phyloP scores from a whole-genome alignment of 2,329 filamentous ascomycete genomes.

The Lachnellula hyalina region DNA sequence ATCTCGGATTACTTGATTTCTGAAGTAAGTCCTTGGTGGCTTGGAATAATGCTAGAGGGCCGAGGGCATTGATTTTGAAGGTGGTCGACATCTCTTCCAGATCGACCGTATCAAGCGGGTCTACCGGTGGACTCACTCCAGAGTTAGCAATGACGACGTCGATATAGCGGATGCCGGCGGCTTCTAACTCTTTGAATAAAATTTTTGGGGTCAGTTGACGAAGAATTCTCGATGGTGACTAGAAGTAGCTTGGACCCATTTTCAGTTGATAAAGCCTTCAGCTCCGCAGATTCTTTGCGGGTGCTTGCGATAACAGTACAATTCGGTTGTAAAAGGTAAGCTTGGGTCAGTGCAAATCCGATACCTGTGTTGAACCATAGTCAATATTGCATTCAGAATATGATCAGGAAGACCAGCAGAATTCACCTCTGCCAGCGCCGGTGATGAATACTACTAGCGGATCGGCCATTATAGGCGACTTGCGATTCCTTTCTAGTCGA shows the following conservation, averaged over 20 bases:
- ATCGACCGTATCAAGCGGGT: not conserved
- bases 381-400: not conserved
- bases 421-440: not conserved
- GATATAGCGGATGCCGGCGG: slow-evolving; percentile 28
- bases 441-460: slow-evolving; percentile 15
- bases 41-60: not conserved
- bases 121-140: slow-evolving; percentile 18
- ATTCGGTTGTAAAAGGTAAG: not conserved
- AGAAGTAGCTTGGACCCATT: slow-evolving; percentile 1
- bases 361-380: not conserved
- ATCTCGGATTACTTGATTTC: not conserved
- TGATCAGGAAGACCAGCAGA: not conserved
- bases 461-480: slow-evolving; percentile 32
- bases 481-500: no score
- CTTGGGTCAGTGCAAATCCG: not conserved
- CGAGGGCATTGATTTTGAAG: slow-evolving; percentile 1
- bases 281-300: not conserved
- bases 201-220: slow-evolving; percentile 22
- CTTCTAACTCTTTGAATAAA: slow-evolving; percentile 25
- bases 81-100: not conserved
- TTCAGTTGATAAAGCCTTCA: not conserved
- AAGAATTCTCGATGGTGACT: not conserved
- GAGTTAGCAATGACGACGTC: slow-evolving; percentile 37
- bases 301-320: slow-evolving; percentile 1
- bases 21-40: not conserved